Percentiles rank a stretch among this genome's conserved stretches.
Conservation (phyloP, 2,329 filamentous ascomycete species). For the Hawksworthiomyces lignivorus region DNA sequence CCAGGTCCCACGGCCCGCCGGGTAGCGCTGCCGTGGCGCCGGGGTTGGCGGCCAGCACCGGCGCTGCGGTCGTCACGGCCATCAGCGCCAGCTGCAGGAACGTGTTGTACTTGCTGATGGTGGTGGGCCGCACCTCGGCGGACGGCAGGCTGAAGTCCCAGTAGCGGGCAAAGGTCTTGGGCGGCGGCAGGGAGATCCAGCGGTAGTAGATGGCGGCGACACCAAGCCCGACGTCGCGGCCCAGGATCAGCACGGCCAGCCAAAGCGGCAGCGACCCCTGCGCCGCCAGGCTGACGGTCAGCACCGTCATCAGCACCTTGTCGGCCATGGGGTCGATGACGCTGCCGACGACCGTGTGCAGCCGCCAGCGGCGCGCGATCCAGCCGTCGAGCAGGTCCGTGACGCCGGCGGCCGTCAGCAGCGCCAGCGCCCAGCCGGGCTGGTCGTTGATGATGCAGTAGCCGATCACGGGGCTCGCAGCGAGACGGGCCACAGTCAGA, state of each 20-base stretch:
- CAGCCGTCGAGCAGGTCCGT: constrained; percentile 91
- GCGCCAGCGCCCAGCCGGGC: constrained; percentile 66
- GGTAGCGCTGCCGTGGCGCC: not conserved
- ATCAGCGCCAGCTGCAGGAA: constrained; percentile 83
- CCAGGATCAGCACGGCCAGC: constrained; percentile 83
- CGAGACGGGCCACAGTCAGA: constrained; percentile 77
- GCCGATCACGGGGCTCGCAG: constrained; percentile 76
- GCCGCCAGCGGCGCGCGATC: constrained; percentile 80
- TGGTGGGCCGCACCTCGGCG: constrained; percentile 76
- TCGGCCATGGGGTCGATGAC: constrained; percentile 96
- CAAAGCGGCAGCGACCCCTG: constrained; percentile 82
- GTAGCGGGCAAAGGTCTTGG: constrained; percentile 86
- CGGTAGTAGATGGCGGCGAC: constrained; percentile 90
- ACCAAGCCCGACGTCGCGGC: constrained; percentile 74
- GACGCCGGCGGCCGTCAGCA: constrained; percentile 89
- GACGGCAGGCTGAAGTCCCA: constrained; percentile 95
- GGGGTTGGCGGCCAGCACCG: constrained; percentile 44
- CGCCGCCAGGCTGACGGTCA: constrained; percentile 76
- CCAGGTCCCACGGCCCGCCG: constrained; percentile 39
- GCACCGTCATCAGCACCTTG: constrained; percentile 88
- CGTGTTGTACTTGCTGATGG: constrained; percentile 87
- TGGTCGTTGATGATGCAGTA: constrained; percentile 83
- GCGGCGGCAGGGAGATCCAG: constrained; percentile 86
- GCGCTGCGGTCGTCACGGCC: constrained; percentile 73
- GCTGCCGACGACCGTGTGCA: constrained; percentile 88